Evolutionary conservation across 2,329 filamentous ascomycete species (phyloP).

Genomic region (Monilinia aucupariae): DNA sequence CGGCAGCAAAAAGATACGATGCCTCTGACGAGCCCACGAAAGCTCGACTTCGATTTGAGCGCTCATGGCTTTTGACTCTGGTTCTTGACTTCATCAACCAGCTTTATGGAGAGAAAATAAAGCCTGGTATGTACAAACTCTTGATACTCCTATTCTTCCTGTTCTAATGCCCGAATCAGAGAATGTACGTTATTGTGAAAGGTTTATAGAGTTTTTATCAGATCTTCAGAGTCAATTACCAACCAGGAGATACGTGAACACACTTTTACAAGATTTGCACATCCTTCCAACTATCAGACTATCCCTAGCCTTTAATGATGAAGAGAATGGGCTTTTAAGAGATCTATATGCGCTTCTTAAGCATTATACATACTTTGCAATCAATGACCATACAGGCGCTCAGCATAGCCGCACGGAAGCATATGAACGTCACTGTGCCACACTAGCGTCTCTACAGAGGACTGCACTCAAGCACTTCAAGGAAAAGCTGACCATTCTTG

Average conservation of each 20-base stretch:
- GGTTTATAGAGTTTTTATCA: slow-evolving; percentile 85
- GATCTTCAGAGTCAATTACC: slow-evolving; percentile 91
- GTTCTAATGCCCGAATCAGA: slow-evolving; percentile 41
- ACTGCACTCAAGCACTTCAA: slow-evolving; percentile 76
- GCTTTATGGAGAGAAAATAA: slow-evolving; percentile 55
- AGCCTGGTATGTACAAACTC: slow-evolving; percentile 39
- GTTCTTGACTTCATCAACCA: slow-evolving; percentile 74
- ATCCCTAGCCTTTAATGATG: slow-evolving; percentile 71
- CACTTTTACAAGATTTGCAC: slow-evolving; percentile 79
- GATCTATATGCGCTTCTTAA: slow-evolving; percentile 75
- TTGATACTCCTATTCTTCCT: neutral
- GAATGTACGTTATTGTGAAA: slow-evolving; percentile 76
- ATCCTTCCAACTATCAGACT: slow-evolving; percentile 70
- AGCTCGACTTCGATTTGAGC: slow-evolving; percentile 78
- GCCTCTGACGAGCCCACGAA: slow-evolving; percentile 75
- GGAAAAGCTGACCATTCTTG: slow-evolving; percentile 83
- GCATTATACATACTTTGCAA: slow-evolving; percentile 82
- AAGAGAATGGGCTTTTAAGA: slow-evolving; percentile 69
- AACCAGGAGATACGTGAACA: slow-evolving; percentile 88
- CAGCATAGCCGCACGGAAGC: slow-evolving; percentile 68
- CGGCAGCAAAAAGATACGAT: slow-evolving; percentile 79
- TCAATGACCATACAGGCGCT: slow-evolving; percentile 83
- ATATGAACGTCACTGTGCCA: slow-evolving; percentile 72
- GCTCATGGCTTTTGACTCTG: slow-evolving; percentile 87
- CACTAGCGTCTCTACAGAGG: slow-evolving; percentile 73